Evolutionary conservation across 2,329 filamentous ascomycete genomes (phyloP).

Genomic region (Cladophialophora bantiana): DNA sequence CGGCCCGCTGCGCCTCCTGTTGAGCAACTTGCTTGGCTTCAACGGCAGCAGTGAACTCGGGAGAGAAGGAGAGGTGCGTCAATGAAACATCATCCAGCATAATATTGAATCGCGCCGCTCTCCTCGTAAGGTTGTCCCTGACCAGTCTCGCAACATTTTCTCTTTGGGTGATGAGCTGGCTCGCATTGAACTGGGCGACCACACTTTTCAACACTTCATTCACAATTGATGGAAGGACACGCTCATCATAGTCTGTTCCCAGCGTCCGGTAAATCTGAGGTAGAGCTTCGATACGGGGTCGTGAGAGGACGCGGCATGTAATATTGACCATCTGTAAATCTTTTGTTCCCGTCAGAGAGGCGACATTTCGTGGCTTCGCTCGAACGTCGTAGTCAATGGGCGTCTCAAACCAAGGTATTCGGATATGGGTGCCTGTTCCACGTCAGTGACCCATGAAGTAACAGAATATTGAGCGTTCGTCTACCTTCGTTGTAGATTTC

Average conservation of each 20-base stretch:
- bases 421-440: constrained; percentile 80
- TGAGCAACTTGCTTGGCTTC: constrained; percentile 74
- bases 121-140: constrained; percentile 86
- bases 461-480: constrained; percentile 1
- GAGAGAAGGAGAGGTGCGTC: constrained; percentile 76
- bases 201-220: constrained; percentile 99
- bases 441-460: constrained; percentile 15
- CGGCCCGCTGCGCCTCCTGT: constrained; percentile 95
- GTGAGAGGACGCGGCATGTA: constrained; percentile 96
- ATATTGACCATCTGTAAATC: constrained; percentile 99
- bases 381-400: constrained; percentile 97
- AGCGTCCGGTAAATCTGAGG: constrained; percentile 97
- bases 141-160: constrained; percentile 93
- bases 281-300: constrained; percentile 84
- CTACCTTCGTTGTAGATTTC: constrained; percentile 95
- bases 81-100: constrained; percentile 95
- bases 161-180: constrained; percentile 97
- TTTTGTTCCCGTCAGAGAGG: constrained; percentile 97
- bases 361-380: constrained; percentile 94
- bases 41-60: constrained; percentile 72
- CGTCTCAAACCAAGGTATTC: constrained; percentile 96
- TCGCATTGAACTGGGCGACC: constrained; percentile 98
- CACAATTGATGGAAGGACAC: constrained; percentile 94
- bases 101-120: constrained; percentile 96
- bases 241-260: constrained; percentile 94